These are phyloP conservation scores for Larix sibirica DNA, from an alignment of 83 land plant species.

Conservation along the genomic window DNA sequence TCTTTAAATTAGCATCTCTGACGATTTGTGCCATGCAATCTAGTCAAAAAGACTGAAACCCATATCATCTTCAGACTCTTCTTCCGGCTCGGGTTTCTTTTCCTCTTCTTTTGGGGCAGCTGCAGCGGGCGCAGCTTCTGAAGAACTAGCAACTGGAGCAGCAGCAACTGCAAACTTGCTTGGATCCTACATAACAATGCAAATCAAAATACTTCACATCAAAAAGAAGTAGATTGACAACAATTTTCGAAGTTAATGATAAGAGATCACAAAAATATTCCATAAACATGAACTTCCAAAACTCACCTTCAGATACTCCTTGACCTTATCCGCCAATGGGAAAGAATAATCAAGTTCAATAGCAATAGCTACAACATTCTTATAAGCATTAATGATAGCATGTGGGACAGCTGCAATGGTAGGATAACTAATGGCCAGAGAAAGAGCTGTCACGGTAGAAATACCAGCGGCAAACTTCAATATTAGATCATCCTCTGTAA, in stretches of 20 bases:
- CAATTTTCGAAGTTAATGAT: background rate
- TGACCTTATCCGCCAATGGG: slow-evolving; percentile 76
- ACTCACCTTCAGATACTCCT: slow-evolving; percentile 70
- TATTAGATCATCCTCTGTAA: slow-evolving; percentile 75
- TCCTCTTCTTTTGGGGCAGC: slow-evolving; percentile 53
- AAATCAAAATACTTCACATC: background rate
- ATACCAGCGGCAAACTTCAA: slow-evolving; percentile 76
- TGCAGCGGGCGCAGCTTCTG: slow-evolving; percentile 43
- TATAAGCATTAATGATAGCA: slow-evolving; percentile 74
- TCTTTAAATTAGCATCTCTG: no score
- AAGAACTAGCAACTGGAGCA: slow-evolving; percentile 37
- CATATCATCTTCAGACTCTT: slow-evolving; percentile 91
- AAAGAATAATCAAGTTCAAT: slow-evolving; percentile 76
- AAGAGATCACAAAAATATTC: background rate
- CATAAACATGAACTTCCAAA: no score
- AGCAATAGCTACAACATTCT: slow-evolving; percentile 79
- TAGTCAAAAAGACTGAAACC: slow-evolving; percentile 90
- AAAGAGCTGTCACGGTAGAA: slow-evolving; percentile 69
- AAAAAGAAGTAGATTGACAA: background rate
- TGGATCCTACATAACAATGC: slow-evolving; percentile 62
- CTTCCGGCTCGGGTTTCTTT: slow-evolving; percentile 71
- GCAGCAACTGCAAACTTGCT: slow-evolving; percentile 86
- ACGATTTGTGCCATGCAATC: background rate
- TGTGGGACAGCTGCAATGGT: slow-evolving; percentile 91
- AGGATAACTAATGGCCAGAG: slow-evolving; percentile 79